phyloP scores from a whole-genome alignment of 2,329 filamentous ascomycete genomes.

The Cladophialophora immunda region DNA sequence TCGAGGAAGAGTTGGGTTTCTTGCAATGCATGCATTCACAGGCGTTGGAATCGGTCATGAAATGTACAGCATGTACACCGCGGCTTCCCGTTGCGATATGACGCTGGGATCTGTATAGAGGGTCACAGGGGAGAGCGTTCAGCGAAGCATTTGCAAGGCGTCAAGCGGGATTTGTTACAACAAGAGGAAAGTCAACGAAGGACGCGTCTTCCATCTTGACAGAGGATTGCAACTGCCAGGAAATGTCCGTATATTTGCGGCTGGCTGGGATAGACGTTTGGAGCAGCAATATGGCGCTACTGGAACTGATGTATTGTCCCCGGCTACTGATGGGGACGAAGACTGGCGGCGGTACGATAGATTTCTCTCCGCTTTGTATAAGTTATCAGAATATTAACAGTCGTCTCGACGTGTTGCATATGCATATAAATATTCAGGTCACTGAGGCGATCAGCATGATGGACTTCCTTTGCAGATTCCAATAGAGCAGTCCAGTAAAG shows the following conservation, averaged over 20 bases:
- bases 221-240: background rate
- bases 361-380: background rate
- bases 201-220: background rate
- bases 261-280: background rate
- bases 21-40: background rate
- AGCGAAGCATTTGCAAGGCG: constrained; percentile 5
- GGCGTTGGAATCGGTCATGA: background rate
- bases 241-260: background rate
- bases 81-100: background rate
- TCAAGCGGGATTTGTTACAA: background rate
- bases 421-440: background rate
- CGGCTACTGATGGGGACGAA: background rate
- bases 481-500: background rate
- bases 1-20: background rate
- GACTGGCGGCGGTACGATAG: background rate
- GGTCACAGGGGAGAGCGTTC: background rate
- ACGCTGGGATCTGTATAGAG: background rate
- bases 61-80: background rate
- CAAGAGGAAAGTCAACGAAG: background rate
- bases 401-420: background rate
- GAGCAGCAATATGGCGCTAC: background rate
- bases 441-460: background rate
- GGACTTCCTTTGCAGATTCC: background rate
- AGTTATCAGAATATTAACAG: background rate
- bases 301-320: background rate